These are phyloP conservation scores for Lactarius trivialis DNA, from an alignment of 768 basidiomycete species.

Conservation along the genomic window DNA sequence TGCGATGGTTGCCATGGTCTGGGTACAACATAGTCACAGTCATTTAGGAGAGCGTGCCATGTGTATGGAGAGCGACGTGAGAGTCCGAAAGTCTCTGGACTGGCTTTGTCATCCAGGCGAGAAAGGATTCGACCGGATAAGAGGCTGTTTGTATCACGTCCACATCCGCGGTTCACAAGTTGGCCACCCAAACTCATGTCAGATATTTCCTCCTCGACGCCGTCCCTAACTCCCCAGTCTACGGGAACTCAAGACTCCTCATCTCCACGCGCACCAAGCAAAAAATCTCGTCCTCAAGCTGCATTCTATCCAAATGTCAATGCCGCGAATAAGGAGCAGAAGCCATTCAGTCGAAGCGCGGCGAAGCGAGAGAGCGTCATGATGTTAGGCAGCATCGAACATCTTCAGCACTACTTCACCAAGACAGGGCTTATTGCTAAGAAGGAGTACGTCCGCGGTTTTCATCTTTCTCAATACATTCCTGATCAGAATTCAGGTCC, in stretches of 20 bases:
- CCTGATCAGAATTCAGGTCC: constrained; percentile 33
- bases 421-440: constrained; percentile 75
- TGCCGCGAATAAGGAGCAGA: constrained; percentile 62
- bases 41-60: no score
- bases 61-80: no score
- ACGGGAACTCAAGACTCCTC: constrained; percentile 41
- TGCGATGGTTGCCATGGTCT: no score
- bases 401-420: constrained; percentile 91
- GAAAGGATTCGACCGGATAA: background rate
- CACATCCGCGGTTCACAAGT: background rate
- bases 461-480: background rate
- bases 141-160: no score
- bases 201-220: constrained; percentile 38
- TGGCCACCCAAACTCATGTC: constrained; percentile 22
- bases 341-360: constrained; percentile 85
- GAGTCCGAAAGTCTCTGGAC: no score
- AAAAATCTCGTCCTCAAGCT: constrained; percentile 58
- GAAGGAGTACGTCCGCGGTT: constrained; percentile 49
- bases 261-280: constrained; percentile 31
- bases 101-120: constrained; percentile 11
- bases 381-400: constrained; percentile 92
- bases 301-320: constrained; percentile 76
- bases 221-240: constrained; percentile 56
- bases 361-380: constrained; percentile 92
- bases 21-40: no score